These are phyloP conservation scores for Monosporascus sp. DNA, from an alignment of 2,329 filamentous ascomycete species.

Conservation along the genomic window DNA sequence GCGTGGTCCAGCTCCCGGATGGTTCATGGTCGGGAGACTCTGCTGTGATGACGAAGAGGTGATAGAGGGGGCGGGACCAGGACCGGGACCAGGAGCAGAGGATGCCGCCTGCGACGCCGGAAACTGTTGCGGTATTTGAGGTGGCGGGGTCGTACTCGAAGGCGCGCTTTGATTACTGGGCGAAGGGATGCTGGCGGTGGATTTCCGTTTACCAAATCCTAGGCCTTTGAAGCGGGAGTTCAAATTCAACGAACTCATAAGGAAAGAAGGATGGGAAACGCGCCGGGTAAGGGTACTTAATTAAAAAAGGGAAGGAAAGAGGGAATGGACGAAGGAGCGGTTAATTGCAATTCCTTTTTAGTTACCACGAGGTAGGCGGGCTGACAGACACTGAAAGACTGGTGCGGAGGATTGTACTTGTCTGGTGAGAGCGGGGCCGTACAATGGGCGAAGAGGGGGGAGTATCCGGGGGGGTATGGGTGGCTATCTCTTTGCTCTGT, in stretches of 20 bases:
- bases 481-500: not conserved
- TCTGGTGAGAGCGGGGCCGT: not conserved
- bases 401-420: not conserved
- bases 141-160: slow-evolving; percentile 32
- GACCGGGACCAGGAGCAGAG: slow-evolving; percentile 18
- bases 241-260: slow-evolving; percentile 78
- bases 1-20: slow-evolving; percentile 52
- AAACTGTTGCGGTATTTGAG: slow-evolving; percentile 49
- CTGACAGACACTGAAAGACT: slow-evolving; percentile 1
- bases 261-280: slow-evolving; percentile 22
- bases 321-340: slow-evolving; percentile 4
- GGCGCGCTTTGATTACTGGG: slow-evolving; percentile 32
- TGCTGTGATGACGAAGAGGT: slow-evolving; percentile 41
- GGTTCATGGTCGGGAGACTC: slow-evolving; percentile 57
- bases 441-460: not conserved
- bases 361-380: slow-evolving; percentile 3
- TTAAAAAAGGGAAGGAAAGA: slow-evolving; percentile 17
- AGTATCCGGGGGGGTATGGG: not conserved
- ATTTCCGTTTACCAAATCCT: slow-evolving; percentile 77
- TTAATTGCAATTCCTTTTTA: not conserved
- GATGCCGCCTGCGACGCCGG: slow-evolving; percentile 31
- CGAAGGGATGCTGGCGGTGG: slow-evolving; percentile 54
- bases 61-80: slow-evolving; percentile 38
- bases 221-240: slow-evolving; percentile 74
- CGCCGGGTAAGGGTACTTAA: not conserved